Evolutionary conservation across 371 early-diverging fungal genomes (phyloP), one percentile per base, ranked within the genome.

Genomic region (Apophysomyces elegans): DNA sequence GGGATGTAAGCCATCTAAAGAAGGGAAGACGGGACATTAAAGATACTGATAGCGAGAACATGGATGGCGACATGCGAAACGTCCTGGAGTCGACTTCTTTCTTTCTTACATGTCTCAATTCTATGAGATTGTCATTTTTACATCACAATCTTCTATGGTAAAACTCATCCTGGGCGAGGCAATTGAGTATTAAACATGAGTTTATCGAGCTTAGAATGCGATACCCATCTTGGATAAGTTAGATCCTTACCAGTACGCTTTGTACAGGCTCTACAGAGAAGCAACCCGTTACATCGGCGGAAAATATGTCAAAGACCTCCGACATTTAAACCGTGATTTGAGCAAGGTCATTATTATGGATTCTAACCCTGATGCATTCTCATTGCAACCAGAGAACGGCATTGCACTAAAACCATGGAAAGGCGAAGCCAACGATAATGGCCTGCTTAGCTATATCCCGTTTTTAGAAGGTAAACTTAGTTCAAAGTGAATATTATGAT

Each of bases 21-120:
- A 45, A 14, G 12, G 59, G 35, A 7, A 58, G n/a, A 58, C 2
- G 7, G 59, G 35, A 43, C 4, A 39, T 11, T 18, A 44, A 39
- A n/a, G 32, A 39, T 8, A 7, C 35, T 39, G 63, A 37, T 76
- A 91, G 90, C 87, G 86, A 75, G 88, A 93, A 50, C 83, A 90
- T 61, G 97, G 99, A 7, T 99, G 98, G 98, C 89, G 96, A 59
- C 91, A 91, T 60, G 96, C 96, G 36, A 95, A 95, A 74, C 88
- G 99, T 54, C 99, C 99, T 14, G 96, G 95, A 56, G 91, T 94
- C 46, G 97, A 99, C 63, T 92, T 95, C 70, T 96, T 99, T 78
- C 72, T 99, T 36, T 86, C 92, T 44, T 93, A 96, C 78, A 77
- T 98, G 75, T 85, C 90, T 58, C 90, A 92, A 71, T 91, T 93